Evolutionary conservation across 441 rosid species (phyloP).

Genomic region (Populus hybrid): DNA sequence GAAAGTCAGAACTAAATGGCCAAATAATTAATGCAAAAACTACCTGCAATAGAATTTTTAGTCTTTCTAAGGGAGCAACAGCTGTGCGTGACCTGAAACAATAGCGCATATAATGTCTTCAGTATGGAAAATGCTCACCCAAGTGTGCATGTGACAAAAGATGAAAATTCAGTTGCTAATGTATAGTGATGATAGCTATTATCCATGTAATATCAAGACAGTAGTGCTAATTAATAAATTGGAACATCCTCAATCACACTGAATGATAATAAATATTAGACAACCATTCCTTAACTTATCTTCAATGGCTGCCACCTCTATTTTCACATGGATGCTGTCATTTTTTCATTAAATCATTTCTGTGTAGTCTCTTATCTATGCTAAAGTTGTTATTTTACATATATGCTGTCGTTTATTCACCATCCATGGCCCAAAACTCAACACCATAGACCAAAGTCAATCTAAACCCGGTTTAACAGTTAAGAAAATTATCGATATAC

Average conservation of each 20-base stretch:
- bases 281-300: too few relatives aligned
- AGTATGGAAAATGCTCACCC: constrained; percentile 2
- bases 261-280: background rate
- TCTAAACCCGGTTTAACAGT: too few relatives aligned
- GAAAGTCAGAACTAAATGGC: background rate
- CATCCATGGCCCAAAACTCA: too few relatives aligned
- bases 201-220: background rate
- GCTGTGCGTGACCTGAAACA: constrained; percentile 85
- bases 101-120: constrained; percentile 2
- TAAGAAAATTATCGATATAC: too few relatives aligned
- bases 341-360: too few relatives aligned
- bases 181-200: background rate
- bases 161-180: background rate
- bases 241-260: background rate
- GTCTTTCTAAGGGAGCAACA: constrained; percentile 92
- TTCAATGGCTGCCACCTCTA: too few relatives aligned
- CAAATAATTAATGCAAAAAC: background rate
- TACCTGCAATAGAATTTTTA: constrained; percentile 63
- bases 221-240: background rate
- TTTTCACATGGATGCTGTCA: too few relatives aligned
- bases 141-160: background rate
- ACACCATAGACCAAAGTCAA: too few relatives aligned
- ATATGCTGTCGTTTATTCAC: too few relatives aligned
- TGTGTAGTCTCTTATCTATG: too few relatives aligned
- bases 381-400: too few relatives aligned